Conservation (phyloP, 1,139 yeast species). For the Sugiyamaella sp. region DNA sequence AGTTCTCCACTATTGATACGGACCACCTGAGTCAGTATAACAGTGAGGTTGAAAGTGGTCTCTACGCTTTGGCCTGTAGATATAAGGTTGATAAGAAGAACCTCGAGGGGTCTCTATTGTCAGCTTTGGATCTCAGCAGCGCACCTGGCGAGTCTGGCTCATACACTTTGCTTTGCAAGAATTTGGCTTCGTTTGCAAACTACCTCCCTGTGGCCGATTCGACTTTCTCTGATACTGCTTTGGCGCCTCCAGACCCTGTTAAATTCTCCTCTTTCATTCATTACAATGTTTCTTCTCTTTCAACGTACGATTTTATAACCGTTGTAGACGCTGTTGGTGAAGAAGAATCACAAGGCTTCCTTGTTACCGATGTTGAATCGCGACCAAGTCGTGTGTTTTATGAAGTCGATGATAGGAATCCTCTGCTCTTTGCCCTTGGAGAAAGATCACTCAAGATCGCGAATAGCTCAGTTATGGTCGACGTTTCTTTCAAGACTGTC, state of each 20-base stretch:
- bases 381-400: conserved; percentile 37
- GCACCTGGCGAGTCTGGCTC: conserved; percentile 15
- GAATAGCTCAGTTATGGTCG: conserved; percentile 51
- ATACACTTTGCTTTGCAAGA: conserved; percentile 32
- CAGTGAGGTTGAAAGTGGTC: conserved; percentile 25
- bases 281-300: conserved; percentile 35
- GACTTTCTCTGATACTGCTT: not conserved
- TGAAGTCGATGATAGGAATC: conserved; percentile 37
- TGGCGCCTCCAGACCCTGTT: conserved; percentile 20
- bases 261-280: conserved; percentile 25
- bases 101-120: conserved; percentile 22
- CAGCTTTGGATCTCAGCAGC: conserved; percentile 25
- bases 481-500: conserved; percentile 55
- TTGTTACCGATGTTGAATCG: conserved; percentile 36
- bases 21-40: conserved; percentile 18
- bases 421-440: conserved; percentile 29
- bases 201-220: conserved; percentile 29
- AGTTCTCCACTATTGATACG: conserved; percentile 21
- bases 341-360: conserved; percentile 36
- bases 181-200: conserved; percentile 31
- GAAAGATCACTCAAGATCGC: conserved; percentile 43
- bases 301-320: conserved; percentile 54
- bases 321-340: conserved; percentile 44
- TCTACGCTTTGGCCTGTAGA: conserved; percentile 32
- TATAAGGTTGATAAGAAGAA: conserved; percentile 25